A percentile compares a stretch with the other conserved stretches of the same genome.
phyloP scores from a whole-genome alignment of 768 basidiomycete species.

The Pleurotus giganteus region DNA sequence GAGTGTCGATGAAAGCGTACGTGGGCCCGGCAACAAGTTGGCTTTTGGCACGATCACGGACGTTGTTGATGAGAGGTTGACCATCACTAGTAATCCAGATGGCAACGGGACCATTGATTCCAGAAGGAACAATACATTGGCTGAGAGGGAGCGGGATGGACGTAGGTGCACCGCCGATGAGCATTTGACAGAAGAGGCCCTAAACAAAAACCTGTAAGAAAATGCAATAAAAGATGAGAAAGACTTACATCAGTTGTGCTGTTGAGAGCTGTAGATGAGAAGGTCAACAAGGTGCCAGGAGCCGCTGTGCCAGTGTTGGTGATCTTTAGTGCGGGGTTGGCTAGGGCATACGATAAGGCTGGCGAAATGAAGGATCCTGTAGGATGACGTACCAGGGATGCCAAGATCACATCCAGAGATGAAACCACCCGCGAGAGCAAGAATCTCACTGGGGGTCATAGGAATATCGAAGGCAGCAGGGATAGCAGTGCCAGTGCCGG shows the following conservation, averaged over 20 bases:
- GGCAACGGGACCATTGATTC: conserved; percentile 73
- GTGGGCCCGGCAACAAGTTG: conserved; percentile 71
- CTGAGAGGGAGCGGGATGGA: conserved; percentile 58
- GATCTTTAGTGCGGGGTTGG: conserved; percentile 56
- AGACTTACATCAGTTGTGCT: conserved; percentile 43
- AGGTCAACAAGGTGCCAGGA: conserved; percentile 60
- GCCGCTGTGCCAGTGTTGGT: conserved; percentile 60
- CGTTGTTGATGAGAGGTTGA: conserved; percentile 64
- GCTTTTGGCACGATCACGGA: conserved; percentile 49
- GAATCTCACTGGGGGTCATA: conserved; percentile 65
- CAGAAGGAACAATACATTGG: conserved; percentile 61
- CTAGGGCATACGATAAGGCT: conserved; percentile 25
- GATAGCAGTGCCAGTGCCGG: conserved; percentile 53
- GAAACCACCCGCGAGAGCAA: conserved; percentile 67
- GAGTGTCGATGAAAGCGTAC: conserved; percentile 63
- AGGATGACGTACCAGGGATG: conserved; percentile 41
- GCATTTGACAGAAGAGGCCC: conserved; percentile 73
- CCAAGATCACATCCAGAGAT: conserved; percentile 68
- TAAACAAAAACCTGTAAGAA: conserved; percentile 20
- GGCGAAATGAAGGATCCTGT: background rate
- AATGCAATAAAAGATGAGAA: conserved; percentile 10
- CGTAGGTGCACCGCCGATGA: conserved; percentile 56
- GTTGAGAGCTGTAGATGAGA: conserved; percentile 56
- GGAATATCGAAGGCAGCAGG: conserved; percentile 73
- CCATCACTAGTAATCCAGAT: conserved; percentile 65